Conservation (phyloP, 2,329 filamentous ascomycete species). For the Penicillium sp. region DNA sequence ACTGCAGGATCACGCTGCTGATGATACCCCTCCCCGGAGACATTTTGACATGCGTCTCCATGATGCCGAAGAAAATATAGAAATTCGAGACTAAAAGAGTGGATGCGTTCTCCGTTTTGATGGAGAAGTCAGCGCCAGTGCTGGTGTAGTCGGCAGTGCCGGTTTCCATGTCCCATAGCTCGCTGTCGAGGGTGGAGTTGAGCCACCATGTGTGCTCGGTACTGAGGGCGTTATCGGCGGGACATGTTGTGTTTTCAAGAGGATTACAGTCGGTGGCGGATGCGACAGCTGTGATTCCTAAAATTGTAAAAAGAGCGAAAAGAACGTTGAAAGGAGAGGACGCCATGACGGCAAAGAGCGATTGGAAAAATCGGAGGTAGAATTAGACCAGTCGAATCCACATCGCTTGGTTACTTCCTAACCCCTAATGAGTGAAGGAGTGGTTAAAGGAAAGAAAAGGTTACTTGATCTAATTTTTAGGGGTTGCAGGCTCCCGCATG, state of each 20-base stretch:
- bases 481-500: neutral
- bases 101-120: conserved; percentile 63
- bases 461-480: neutral
- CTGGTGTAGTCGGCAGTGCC: conserved; percentile 63
- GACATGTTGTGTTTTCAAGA: conserved; percentile 62
- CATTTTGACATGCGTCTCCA: conserved; percentile 76
- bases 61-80: conserved; percentile 82
- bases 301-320: neutral
- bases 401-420: neutral
- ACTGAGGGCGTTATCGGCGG: conserved; percentile 69
- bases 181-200: conserved; percentile 54
- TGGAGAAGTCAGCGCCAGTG: conserved; percentile 69
- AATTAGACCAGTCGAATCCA: neutral
- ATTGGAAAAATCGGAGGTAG: neutral
- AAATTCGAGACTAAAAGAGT: conserved; percentile 80
- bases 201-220: conserved; percentile 62
- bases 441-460: neutral
- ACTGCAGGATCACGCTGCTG: conserved; percentile 78
- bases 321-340: neutral
- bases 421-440: neutral
- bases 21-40: conserved; percentile 76
- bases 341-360: neutral
- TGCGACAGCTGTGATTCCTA: neutral
- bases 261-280: conserved; percentile 71
- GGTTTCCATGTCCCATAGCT: conserved; percentile 65